Percentiles rank a stretch among this genome's conserved stretches.
Conservation (phyloP, 495 filamentous ascomycete species). For the Penicillium chermesinum region DNA sequence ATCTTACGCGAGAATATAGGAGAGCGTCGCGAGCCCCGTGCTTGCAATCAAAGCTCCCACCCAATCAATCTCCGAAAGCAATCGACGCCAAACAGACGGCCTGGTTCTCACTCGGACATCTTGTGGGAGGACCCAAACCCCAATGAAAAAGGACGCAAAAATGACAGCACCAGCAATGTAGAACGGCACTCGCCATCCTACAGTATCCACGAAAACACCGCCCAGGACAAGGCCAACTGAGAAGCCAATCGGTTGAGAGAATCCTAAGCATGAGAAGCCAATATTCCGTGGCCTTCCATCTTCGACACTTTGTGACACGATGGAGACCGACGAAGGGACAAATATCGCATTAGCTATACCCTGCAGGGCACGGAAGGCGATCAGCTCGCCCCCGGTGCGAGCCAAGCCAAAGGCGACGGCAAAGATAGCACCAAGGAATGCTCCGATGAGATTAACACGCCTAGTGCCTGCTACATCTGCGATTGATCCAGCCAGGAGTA, state of each 20-base stretch:
- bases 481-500: slow-evolving; percentile 46
- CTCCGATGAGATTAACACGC: slow-evolving; percentile 38
- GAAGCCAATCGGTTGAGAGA: slow-evolving; percentile 44
- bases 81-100: not conserved
- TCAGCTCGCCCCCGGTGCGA: slow-evolving; percentile 37
- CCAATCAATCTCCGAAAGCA: slow-evolving; percentile 40
- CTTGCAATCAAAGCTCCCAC: slow-evolving; percentile 35
- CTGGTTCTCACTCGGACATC: not conserved
- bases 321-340: slow-evolving; percentile 43
- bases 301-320: slow-evolving; percentile 38
- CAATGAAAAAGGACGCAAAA: not conserved
- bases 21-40: slow-evolving; percentile 33
- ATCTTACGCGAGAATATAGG: slow-evolving; percentile 41
- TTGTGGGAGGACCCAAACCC: not conserved
- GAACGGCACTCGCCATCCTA: slow-evolving; percentile 48
- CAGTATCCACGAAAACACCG: slow-evolving; percentile 39
- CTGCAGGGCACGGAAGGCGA: slow-evolving; percentile 44
- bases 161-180: slow-evolving; percentile 26
- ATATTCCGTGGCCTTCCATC: slow-evolving; percentile 38
- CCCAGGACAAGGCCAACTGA: slow-evolving; percentile 40
- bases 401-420: slow-evolving; percentile 9
- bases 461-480: slow-evolving; percentile 46
- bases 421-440: slow-evolving; percentile 25
- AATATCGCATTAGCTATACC: slow-evolving; percentile 43
- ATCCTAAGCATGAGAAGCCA: slow-evolving; percentile 42